Evolutionary conservation across 2,329 filamentous ascomycete species (phyloP), one percentile per base, ranked within the genome.

Genomic region (Epichloe gansuensis): DNA sequence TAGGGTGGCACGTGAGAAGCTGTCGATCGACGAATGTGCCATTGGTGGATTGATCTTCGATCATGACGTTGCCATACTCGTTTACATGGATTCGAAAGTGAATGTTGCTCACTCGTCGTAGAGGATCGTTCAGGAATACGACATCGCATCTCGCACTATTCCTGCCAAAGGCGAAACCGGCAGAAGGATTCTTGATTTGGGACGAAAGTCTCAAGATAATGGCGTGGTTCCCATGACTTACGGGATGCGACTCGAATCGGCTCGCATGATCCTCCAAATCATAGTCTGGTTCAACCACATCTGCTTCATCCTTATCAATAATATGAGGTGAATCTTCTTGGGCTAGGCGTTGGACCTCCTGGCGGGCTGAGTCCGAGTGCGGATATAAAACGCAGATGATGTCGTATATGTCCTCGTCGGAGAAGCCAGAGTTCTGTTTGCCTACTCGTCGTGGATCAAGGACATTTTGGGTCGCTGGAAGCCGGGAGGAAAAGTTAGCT

Each of bases 71-170:
- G 31, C 86, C 88, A 56, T 87, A 81, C n/a, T 82, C 74, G 60
- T 94, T 98, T 60, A 95, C 76, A 63, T 85, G 95, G 55, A 98
- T 95, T 50, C 89, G 84, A 65, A 97, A 98, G 65, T 98, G 93
- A n/a, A 86, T 77, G 64, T 97, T 96, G 72, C 91, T 97, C 54
- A 98, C 78, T 43, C 87, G 79, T 64, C 80, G 85, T 50, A 79
- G 72, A 0, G 78, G 77, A 58, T 91, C 85, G 56, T 82, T 75
- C 38, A 71, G 66, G 47, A 88, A 80, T 59, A 78, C 77, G 46
- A 90, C 69, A 53, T 98, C 93, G 66, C 87, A 93, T 36, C 79
- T 76, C 45, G 66, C 60, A 0, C 68, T 59, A 61, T 93, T 91
- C 51, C 93, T 82, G 34, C 93, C 93, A 67, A 98, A 97, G 43